phyloP scores from a whole-genome alignment of 139 green algal genomes.

The Ostreobium quekettii region DNA sequence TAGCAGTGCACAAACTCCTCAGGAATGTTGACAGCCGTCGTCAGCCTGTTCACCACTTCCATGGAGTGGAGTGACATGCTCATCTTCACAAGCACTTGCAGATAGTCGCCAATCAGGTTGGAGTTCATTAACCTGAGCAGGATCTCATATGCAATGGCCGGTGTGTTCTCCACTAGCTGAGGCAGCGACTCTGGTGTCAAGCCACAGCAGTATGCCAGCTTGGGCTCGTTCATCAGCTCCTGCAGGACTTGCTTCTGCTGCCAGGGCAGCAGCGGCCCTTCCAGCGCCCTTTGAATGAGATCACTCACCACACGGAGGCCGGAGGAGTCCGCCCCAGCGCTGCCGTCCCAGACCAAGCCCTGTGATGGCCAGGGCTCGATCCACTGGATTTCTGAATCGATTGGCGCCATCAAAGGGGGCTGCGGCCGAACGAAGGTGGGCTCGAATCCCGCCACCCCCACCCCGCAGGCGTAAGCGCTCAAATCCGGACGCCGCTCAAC shows the following conservation, averaged over 20 bases:
- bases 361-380: constrained; percentile 6
- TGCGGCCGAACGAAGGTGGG: background rate
- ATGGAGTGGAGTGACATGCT: constrained; percentile 73
- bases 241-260: constrained; percentile 48
- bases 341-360: constrained; percentile 17
- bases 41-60: constrained; percentile 85
- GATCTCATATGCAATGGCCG: constrained; percentile 50
- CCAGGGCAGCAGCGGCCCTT: constrained; percentile 41
- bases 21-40: constrained; percentile 50
- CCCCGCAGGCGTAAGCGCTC: background rate
- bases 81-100: constrained; percentile 48
- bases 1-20: constrained; percentile 77
- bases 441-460: constrained; percentile 1
- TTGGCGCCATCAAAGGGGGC: background rate
- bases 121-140: constrained; percentile 35
- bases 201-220: constrained; percentile 30
- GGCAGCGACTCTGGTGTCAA: constrained; percentile 36
- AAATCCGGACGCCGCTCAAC: background rate
- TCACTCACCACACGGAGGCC: constrained; percentile 32
- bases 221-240: constrained; percentile 35
- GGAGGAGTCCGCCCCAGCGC: background rate
- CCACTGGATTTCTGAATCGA: constrained; percentile 3
- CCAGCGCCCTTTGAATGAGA: constrained; percentile 36
- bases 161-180: constrained; percentile 62
- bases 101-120: constrained; percentile 19